Evolutionary conservation across 169 alveolate genomes (phyloP), one percentile per base, ranked within the genome.

Genomic region (Besnoitia besnoiti): DNA sequence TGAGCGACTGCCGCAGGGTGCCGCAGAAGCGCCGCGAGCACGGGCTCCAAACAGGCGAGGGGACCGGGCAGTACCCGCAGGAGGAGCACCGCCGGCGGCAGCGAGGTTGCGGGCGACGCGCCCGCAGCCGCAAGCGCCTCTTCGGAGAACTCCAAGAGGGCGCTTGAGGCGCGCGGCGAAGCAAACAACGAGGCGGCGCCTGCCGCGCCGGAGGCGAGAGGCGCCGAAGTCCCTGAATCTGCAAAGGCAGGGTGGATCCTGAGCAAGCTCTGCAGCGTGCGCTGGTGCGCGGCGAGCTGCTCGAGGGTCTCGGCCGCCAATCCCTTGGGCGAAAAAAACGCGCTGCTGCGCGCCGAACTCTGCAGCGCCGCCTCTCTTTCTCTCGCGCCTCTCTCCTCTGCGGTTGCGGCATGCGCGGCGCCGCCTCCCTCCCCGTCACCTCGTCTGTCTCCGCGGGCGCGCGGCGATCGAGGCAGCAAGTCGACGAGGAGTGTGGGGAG

Each of bases 11-110:
- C 59, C 7, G 0, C 12, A 27, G 87, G 87, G 21, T 7, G 40
- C 3, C 10, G 87, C 4, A 77, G 87, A 10, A 77, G 87, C 49
- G 55, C 37, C 10, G 5, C 7, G 42, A 77, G 37, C 27, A 77
- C 16, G 24, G 47, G 19, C n/a, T 21, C 37, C 37, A 77, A 1
- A 39, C 37, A 77, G 87, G 40, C 12, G 37, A 77, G 33, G 40
- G 87, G 87, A 2, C 59, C 35, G 8, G 87, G 87, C 33, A 77
- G 59, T n/a, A 77, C 59, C 7, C 40, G 87, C 55, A 77, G 59
- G 24, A 77, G 33, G 19, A 77, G 59, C 16, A 37, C 47, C 33
- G 87, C 19, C 59, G 55, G 87, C 14, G 55, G 87, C 37, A 77
- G 40, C 35, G 87, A 30, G 30, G 67, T n/a, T n/a, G 67, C 12